Percentiles rank a stretch among this genome's conserved stretches.
Conservation (phyloP, 2,329 filamentous ascomycete species). For the Trichoderma sp. region DNA sequence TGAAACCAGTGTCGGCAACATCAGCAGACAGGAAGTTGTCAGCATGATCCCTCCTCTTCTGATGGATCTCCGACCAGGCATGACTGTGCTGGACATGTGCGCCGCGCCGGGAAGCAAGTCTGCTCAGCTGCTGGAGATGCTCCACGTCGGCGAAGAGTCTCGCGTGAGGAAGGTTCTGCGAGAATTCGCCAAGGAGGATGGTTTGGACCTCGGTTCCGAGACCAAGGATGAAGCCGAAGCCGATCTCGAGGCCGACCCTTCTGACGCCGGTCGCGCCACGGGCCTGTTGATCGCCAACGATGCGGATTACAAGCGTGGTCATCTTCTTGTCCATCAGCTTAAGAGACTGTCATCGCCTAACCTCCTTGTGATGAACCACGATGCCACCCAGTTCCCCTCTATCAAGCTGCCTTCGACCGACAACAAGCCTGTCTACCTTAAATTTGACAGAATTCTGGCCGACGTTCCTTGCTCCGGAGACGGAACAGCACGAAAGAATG, state of each 20-base stretch:
- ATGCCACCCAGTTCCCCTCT: constrained; percentile 91
- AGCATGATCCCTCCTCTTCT: constrained; percentile 98
- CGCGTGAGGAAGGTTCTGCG: constrained; percentile 71
- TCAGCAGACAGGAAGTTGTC: constrained; percentile 94
- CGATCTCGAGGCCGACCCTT: constrained; percentile 57
- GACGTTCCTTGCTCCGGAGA: constrained; percentile 98
- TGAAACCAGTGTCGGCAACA: constrained; percentile 95
- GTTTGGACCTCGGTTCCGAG: constrained; percentile 50
- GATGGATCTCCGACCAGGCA: constrained; percentile 85
- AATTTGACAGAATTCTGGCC: constrained; percentile 93
- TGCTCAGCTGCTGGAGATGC: constrained; percentile 89
- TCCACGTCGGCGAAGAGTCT: constrained; percentile 89
- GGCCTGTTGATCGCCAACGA: constrained; percentile 95
- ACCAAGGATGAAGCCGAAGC: constrained; percentile 47
- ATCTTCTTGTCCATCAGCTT: constrained; percentile 96
- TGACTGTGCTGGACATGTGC: constrained; percentile 93
- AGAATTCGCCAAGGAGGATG: constrained; percentile 60
- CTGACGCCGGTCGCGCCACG: constrained; percentile 82
- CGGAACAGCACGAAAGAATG: constrained; percentile 90
- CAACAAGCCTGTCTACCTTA: constrained; percentile 70
- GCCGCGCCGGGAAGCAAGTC: constrained; percentile 97
- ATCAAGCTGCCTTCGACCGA: constrained; percentile 71
- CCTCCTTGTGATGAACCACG: constrained; percentile 94
- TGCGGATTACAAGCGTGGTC: constrained; percentile 91
- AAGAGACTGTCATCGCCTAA: constrained; percentile 97